phyloP scores from a whole-genome alignment of 306 rosid species.

The Sesbania bispinosa region DNA sequence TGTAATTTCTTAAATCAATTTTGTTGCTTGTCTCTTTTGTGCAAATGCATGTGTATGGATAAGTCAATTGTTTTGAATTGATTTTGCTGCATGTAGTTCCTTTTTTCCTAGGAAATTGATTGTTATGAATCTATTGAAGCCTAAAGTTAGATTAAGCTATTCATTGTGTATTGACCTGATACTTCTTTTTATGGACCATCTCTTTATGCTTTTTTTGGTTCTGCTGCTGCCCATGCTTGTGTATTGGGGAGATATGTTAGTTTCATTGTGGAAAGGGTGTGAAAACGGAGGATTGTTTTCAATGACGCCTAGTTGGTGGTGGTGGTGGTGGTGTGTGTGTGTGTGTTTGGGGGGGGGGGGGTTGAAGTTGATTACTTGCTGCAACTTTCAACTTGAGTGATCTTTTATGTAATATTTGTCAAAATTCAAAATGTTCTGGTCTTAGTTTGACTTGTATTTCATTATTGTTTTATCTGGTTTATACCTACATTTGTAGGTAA shows the following conservation, averaged over 20 bases:
- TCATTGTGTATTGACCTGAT: neutral
- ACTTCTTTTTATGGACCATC: neutral
- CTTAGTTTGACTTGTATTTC: neutral
- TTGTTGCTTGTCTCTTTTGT: constrained; percentile 31
- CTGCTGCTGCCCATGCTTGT: neutral
- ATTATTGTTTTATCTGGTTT: neutral
- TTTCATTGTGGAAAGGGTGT: neutral
- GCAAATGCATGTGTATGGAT: constrained; percentile 41
- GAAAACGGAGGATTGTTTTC: neutral
- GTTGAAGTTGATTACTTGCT: neutral
- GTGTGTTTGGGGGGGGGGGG: no score
- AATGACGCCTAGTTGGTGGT: neutral
- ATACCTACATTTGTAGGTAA: neutral
- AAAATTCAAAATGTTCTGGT: neutral
- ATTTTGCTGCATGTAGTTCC: constrained; percentile 34
- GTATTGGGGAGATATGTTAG: constrained; percentile 7
- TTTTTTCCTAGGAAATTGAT: neutral
- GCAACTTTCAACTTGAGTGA: neutral
- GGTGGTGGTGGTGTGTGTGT: no score
- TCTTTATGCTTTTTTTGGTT: neutral
- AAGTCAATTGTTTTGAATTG: constrained; percentile 16
- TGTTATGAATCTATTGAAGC: neutral
- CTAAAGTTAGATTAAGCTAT: neutral
- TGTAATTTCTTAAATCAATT: constrained; percentile 24
- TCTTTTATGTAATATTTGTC: neutral